Base-by-base conservation (phyloP, 768 basidiomycete species). In the Heimioporus sp. region DNA sequence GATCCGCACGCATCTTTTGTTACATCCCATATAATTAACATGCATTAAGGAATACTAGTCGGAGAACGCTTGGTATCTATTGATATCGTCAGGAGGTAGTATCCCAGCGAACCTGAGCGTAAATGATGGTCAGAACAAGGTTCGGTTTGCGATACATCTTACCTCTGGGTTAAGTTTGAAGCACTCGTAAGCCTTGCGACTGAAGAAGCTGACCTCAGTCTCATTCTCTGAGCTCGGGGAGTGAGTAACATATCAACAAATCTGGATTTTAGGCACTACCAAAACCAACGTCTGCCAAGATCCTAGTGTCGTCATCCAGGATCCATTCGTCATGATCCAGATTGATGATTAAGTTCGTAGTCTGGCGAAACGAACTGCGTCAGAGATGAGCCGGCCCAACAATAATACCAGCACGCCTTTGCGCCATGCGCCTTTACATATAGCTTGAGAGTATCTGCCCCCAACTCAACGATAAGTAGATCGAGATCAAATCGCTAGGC, bases 321-420 rank as follows among this genome's bases (percentile, higher is more conserved):
- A 98, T 90, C 90, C 93, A 96, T 10, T 92, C 90, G 52, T 98
- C 96, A 62, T 95, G 82, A 63, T 97, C 93, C 51, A 98, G 80
- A 69, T 99, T 99, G 65, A 99, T 98, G 70, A 99, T 98, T 28
- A 99, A 78, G 72, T 99, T 98, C 31, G 90, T 90, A 2, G 95
- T 96, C 96, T 98, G 61, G 15, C 34, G 37, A 45, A 51, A 43
- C 50, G 10, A 20, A 17, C 42, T 12, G 10, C 5, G 16, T 43
- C 15, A 38, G 5, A 21, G 21, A 24, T 47, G 32, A 36, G 46
- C 15, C 13, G 21, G 10, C 11, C 24, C 24, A 20, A 45, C 42
- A 40, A 49, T 48, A 37, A 36, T 16, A 28, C 9, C 30, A 21
- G 16, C 44, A 17, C 19, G 89, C 96, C 81, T 99, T 99, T 48